These are phyloP conservation scores for Cytospora schulzeri DNA, from an alignment of 2,329 filamentous ascomycete genomes.

Conservation along the genomic window DNA sequence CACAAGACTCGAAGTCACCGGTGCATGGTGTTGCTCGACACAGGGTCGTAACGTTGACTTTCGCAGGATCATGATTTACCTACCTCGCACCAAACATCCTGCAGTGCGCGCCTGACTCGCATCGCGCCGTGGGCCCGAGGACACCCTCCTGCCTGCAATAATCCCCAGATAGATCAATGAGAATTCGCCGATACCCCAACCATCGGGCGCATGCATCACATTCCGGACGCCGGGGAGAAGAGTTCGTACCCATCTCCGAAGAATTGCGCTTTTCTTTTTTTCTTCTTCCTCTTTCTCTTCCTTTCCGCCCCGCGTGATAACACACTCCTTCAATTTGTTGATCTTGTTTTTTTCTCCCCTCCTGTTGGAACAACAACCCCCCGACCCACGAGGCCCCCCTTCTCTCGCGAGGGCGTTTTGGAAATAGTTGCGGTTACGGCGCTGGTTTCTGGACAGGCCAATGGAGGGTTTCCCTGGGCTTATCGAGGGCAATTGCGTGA, in stretches of 20 bases:
- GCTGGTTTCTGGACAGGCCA: not conserved
- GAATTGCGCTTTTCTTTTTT: not conserved
- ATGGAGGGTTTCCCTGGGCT: constrained; percentile 7
- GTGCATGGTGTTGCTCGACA: not conserved
- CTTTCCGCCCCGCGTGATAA: not conserved
- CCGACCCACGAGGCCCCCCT: constrained; percentile 7
- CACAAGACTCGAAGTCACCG: not conserved
- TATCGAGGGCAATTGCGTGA: constrained; percentile 26
- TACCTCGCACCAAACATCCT: not conserved
- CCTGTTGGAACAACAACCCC: not conserved
- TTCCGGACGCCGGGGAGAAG: not conserved
- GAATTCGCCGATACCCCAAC: not conserved
- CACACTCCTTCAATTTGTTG: not conserved
- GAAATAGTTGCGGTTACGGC: not conserved
- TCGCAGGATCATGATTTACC: not conserved
- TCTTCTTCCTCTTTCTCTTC: not conserved
- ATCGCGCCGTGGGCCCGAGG: constrained; percentile 8
- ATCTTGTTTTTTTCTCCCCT: not conserved
- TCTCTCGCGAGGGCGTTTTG: not conserved
- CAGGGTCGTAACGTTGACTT: not conserved
- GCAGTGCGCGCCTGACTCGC: not conserved
- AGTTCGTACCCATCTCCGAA: not conserved
- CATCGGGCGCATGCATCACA: not conserved
- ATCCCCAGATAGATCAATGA: not conserved
- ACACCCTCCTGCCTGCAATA: constrained; percentile 19